phyloP scores from a whole-genome alignment of 2,329 filamentous ascomycete species.

The Cercospora brassicicola region DNA sequence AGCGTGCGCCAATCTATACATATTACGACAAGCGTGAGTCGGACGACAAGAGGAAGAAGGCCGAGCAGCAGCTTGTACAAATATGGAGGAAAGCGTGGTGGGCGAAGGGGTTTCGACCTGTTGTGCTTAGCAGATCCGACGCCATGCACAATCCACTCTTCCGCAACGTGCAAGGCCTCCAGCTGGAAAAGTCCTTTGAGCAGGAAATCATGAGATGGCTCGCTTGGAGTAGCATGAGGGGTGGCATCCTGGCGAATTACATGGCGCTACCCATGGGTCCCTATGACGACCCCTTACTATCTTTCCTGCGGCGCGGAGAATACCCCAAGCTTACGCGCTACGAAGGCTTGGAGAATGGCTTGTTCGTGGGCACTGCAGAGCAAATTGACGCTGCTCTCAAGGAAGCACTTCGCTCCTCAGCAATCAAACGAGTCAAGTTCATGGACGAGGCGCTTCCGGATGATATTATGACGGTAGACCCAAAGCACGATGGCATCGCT shows the following conservation, averaged over 20 bases:
- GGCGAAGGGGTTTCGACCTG: slow-evolving; percentile 85
- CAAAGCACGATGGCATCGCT: slow-evolving; percentile 66
- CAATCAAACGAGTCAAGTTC: slow-evolving; percentile 62
- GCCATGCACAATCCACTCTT: slow-evolving; percentile 82
- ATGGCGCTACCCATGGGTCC: slow-evolving; percentile 81
- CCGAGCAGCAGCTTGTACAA: slow-evolving; percentile 75
- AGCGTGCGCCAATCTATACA: slow-evolving; percentile 78
- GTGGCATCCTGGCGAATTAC: slow-evolving; percentile 76
- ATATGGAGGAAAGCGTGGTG: slow-evolving; percentile 94
- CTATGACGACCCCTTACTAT: slow-evolving; percentile 69
- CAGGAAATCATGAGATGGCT: slow-evolving; percentile 79
- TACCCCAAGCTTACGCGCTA: slow-evolving; percentile 74
- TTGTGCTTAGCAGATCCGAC: slow-evolving; percentile 76
- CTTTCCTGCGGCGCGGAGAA: slow-evolving; percentile 71
- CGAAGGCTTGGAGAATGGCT: slow-evolving; percentile 66
- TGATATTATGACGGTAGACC: slow-evolving; percentile 65
- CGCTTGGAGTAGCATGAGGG: slow-evolving; percentile 88
- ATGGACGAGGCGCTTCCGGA: slow-evolving; percentile 63
- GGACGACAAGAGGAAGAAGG: slow-evolving; percentile 64
- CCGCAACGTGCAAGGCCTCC: slow-evolving; percentile 63
- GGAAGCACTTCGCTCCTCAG: slow-evolving; percentile 44
- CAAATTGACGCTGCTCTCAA: slow-evolving; percentile 47
- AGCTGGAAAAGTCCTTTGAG: slow-evolving; percentile 64
- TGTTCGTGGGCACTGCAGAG: slow-evolving; percentile 70
- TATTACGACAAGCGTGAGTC: slow-evolving; percentile 75